Evolutionary conservation across 352 stramenopile species (phyloP).

Genomic region (Phytophthora lateralis): DNA sequence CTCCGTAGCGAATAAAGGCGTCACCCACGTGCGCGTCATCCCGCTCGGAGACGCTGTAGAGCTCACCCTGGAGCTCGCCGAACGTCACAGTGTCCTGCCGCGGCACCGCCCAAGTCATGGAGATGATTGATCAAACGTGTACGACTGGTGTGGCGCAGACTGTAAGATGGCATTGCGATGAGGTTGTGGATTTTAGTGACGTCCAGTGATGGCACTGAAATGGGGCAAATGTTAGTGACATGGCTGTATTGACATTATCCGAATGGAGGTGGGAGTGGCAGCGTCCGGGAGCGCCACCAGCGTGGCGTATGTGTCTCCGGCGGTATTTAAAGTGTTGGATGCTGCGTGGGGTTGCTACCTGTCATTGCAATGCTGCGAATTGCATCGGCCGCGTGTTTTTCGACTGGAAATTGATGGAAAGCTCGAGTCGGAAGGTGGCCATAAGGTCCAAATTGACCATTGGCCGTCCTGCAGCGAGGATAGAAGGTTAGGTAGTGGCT

Average conservation of each 20-base stretch:
- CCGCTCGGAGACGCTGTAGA: constrained; percentile 68
- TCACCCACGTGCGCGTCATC: constrained; percentile 67
- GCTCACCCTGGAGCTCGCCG: constrained; percentile 72
- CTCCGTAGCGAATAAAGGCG: constrained; percentile 66
- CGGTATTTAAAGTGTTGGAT: constrained; percentile 23
- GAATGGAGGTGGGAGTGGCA: constrained; percentile 27
- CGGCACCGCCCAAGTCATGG: constrained; percentile 71
- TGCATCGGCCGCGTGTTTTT: constrained; percentile 37
- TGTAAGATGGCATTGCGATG: constrained; percentile 1
- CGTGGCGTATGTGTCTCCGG: constrained; percentile 34
- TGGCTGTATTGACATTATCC: constrained; percentile 25
- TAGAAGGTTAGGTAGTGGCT: not conserved
- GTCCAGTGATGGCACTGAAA: not conserved
- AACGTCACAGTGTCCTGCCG: constrained; percentile 74
- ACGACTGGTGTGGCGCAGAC: not conserved
- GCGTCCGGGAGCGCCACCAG: constrained; percentile 30
- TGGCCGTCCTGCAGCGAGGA: constrained; percentile 37
- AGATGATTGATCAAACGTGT: not conserved
- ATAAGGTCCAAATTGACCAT: constrained; percentile 49
- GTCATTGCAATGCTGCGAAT: constrained; percentile 17
- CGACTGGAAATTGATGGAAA: constrained; percentile 50
- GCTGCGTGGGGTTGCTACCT: constrained; percentile 41
- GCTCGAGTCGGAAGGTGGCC: constrained; percentile 3
- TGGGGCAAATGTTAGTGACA: constrained; percentile 14
- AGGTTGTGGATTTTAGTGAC: constrained; percentile 6